Evolutionary conservation across 2,329 filamentous ascomycete genomes (phyloP), one percentile per base, ranked within the genome.

Genomic region (Phialemonium atrogriseum): DNA sequence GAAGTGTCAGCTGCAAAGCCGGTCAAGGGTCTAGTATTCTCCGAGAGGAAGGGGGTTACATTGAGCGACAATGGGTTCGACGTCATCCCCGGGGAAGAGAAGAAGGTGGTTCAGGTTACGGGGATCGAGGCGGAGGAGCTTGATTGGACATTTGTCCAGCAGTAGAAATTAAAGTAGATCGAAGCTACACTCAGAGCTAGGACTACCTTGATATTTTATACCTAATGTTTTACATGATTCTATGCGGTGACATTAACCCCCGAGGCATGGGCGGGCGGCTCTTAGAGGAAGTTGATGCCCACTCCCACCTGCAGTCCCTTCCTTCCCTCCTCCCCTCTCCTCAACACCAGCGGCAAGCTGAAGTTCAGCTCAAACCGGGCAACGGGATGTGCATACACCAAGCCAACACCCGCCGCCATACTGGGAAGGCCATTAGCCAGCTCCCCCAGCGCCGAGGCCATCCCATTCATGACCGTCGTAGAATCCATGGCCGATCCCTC

Each of bases 311-410:
- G 87, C 41, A 98, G 53, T 1, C 91, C 91, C 62, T 98, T 98
- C 34, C 89, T 76, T 11, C 77, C 80, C 46, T 91, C 80, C 60
- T 98, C 91, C 21, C 86, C 87, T 41, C 73, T 80, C 36, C 91
- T 73, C 49, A 86, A 57, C 12, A 89, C 80, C 37, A 98, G 56
- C 2, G 91, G 91, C 44, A 98, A 57, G 47, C 84, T 87, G 54
- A 98, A 94, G 59, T 98, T 98, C 45, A 98, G 66, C 64, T 98
- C 91, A 42, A 98, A 95, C 34, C 91, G 68, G 9, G 91, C 91
- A 13, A 89, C 81, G 0, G 88, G 88, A 50, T 96, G 89, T 4
- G 88, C 91, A 54, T 98, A 98, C 1, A 98, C 88, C 14, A 98
- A 63, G 1, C 91, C 91, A 10, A 95, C 61, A 16, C 91, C 91